Evolutionary conservation across 176 grass and related monocot genomes (phyloP).

Genomic region (Saccharum spontaneum): DNA sequence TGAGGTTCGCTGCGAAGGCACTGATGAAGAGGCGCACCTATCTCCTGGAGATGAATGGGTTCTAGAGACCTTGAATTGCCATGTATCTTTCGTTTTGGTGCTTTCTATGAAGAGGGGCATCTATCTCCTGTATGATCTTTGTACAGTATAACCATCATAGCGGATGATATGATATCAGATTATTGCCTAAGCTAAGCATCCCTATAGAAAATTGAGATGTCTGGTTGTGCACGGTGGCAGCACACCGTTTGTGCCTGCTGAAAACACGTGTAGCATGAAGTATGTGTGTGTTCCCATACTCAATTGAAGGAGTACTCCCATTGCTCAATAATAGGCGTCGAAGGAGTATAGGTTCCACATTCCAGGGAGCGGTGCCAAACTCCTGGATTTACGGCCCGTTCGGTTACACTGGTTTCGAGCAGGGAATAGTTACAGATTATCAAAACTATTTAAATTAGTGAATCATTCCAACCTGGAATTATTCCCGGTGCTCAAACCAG

Average conservation of each 20-base stretch:
- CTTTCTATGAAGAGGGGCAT: neutral
- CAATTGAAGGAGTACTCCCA: no score
- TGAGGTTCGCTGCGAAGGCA: constrained; percentile 53
- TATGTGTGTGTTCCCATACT: neutral
- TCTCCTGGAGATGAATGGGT: constrained; percentile 95
- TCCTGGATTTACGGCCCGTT: no score
- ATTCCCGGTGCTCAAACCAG: no score
- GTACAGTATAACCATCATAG: neutral
- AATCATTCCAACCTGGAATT: no score
- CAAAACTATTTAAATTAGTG: no score
- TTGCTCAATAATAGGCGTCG: neutral
- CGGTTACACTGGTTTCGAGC: no score
- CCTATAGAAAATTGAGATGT: neutral
- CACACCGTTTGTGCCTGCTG: neutral
- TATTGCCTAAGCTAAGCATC: neutral
- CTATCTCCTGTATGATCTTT: neutral
- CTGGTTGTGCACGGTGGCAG: neutral
- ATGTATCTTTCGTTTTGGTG: neutral
- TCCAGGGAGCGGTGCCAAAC: no score
- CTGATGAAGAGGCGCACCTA: constrained; percentile 84
- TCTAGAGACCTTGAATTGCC: constrained; percentile 39
- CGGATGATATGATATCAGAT: neutral
- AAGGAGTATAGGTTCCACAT: neutral
- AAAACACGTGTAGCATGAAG: neutral
- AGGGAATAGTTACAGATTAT: no score